Evolutionary conservation across 441 rosid species (phyloP).

Genomic region (Croton laevigatus): DNA sequence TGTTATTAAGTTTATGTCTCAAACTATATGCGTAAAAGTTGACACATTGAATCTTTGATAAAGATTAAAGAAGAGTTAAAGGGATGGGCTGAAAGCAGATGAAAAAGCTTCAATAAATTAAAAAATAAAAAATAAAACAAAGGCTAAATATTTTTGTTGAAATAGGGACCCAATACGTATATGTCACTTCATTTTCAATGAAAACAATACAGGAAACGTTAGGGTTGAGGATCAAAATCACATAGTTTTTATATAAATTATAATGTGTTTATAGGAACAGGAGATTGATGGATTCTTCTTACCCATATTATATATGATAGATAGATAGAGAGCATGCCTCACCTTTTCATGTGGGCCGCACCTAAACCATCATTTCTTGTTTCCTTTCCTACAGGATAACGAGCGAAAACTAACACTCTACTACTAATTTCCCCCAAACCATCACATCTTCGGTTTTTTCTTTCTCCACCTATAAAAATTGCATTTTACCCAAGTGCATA

Average conservation of each 20-base stretch:
- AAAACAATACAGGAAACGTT: neutral
- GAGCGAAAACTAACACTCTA: slow-evolving; percentile 10
- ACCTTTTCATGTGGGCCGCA: slow-evolving; percentile 24
- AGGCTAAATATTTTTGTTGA: neutral
- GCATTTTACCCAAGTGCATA: neutral
- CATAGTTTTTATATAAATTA: neutral
- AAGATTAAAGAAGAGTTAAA: neutral
- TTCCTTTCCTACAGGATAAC: slow-evolving; percentile 12
- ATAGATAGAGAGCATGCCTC: slow-evolving; percentile 21
- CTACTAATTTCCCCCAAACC: slow-evolving; percentile 5
- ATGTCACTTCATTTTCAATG: neutral
- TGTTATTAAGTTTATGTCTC: no score
- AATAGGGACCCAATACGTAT: neutral
- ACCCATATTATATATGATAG: slow-evolving; percentile 18
- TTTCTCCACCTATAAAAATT: slow-evolving; percentile 12
- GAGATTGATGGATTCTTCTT: slow-evolving; percentile 32
- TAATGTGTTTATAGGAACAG: slow-evolving; percentile 10
- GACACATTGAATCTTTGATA: slow-evolving; percentile 7
- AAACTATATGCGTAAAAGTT: no score
- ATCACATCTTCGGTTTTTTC: slow-evolving; percentile 1
- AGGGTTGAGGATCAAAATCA: slow-evolving; percentile 17
- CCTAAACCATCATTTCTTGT: slow-evolving; percentile 27
- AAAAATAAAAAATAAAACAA: neutral
- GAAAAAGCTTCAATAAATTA: slow-evolving; percentile 18
- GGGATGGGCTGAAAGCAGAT: slow-evolving; percentile 14